These are phyloP conservation scores for Ramaria rubella DNA, from an alignment of 768 basidiomycete species.

Conservation along the genomic window DNA sequence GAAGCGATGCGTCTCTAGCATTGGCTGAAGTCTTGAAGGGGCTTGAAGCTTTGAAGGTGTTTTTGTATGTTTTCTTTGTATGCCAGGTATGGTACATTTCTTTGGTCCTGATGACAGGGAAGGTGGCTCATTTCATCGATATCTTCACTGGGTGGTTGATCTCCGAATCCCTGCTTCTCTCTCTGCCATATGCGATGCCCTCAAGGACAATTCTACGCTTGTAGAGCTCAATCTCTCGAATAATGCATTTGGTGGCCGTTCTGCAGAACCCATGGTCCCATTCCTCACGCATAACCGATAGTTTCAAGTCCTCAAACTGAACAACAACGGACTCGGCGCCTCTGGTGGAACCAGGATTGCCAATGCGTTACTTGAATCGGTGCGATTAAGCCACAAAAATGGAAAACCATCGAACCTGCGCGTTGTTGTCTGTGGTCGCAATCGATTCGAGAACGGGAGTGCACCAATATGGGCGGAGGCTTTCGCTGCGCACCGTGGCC, in stretches of 20 bases:
- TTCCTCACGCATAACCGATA: slow-evolving; percentile 79
- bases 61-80: slow-evolving; percentile 17
- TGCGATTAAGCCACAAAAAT: slow-evolving; percentile 54
- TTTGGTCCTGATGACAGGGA: slow-evolving; percentile 2
- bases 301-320: slow-evolving; percentile 81
- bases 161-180: slow-evolving; percentile 90
- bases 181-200: slow-evolving; percentile 79
- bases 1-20: slow-evolving; percentile 81
- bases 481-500: slow-evolving; percentile 74
- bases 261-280: slow-evolving; percentile 87
- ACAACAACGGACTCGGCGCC: slow-evolving; percentile 95
- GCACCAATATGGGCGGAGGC: slow-evolving; percentile 81
- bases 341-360: slow-evolving; percentile 83
- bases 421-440: slow-evolving; percentile 87
- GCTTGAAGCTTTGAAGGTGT: slow-evolving; percentile 64
- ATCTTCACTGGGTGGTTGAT: slow-evolving; percentile 98
- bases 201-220: slow-evolving; percentile 73
- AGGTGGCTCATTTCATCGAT: slow-evolving; percentile 95
- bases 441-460: slow-evolving; percentile 89
- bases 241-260: slow-evolving; percentile 95
- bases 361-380: slow-evolving; percentile 73
- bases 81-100: neutral
- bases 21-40: slow-evolving; percentile 73
- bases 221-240: slow-evolving; percentile 88
- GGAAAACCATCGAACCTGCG: slow-evolving; percentile 68